Conservation (phyloP, 768 basidiomycete species). For the Naganishia randhawae region DNA sequence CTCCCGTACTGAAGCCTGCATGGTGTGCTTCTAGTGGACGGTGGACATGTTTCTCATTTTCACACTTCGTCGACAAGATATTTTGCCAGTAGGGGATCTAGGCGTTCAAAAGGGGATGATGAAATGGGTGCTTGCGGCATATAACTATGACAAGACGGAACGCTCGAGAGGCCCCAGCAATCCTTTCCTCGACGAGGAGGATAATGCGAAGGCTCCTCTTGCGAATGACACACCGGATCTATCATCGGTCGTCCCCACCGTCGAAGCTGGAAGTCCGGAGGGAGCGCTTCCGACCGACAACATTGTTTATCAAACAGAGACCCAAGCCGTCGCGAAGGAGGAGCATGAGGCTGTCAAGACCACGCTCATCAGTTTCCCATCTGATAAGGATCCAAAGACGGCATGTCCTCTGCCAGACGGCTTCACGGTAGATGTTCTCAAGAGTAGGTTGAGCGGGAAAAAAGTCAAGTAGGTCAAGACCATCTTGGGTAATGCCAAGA, state of each 20-base stretch:
- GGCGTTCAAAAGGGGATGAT: slow-evolving; percentile 64
- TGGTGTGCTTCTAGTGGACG: slow-evolving; percentile 40
- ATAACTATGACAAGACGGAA: slow-evolving; percentile 25
- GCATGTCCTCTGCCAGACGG: slow-evolving; percentile 36
- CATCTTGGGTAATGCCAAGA: neutral
- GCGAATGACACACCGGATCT: neutral
- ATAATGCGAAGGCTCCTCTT: neutral
- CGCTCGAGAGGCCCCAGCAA: neutral
- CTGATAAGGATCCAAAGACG: neutral
- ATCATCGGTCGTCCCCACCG: slow-evolving; percentile 16
- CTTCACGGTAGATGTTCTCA: slow-evolving; percentile 39
- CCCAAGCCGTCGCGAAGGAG: neutral
- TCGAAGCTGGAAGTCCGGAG: slow-evolving; percentile 2
- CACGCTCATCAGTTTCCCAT: slow-evolving; percentile 17
- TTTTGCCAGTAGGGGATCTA: slow-evolving; percentile 72
- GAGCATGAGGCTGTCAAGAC: slow-evolving; percentile 17
- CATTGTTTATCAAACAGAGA: slow-evolving; percentile 4
- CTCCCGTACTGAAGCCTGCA: neutral
- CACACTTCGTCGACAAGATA: slow-evolving; percentile 74
- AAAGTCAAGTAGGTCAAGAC: slow-evolving; percentile 44
- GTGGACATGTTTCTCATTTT: slow-evolving; percentile 96
- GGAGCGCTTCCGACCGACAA: slow-evolving; percentile 13
- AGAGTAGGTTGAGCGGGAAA: slow-evolving; percentile 43
- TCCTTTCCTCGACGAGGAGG: slow-evolving; percentile 2
- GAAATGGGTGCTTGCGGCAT: slow-evolving; percentile 47